phyloP scores from a whole-genome alignment of 352 stramenopile species.

The Globisporangium ultimum region DNA sequence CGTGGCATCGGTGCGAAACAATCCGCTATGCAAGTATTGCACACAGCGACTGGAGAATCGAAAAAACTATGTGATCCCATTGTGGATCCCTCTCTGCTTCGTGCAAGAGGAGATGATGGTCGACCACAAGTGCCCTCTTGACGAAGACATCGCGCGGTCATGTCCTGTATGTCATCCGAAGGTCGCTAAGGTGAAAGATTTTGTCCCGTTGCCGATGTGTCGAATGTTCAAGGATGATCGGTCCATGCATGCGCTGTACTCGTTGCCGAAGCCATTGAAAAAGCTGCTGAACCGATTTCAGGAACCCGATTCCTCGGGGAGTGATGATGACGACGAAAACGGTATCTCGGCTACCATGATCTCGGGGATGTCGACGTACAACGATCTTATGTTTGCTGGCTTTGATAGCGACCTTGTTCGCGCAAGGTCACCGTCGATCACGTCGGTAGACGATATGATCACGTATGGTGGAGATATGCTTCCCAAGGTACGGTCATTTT shows the following conservation, averaged over 20 bases:
- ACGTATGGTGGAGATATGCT: constrained; percentile 35
- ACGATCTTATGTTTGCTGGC: constrained; percentile 50
- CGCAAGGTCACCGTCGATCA: constrained; percentile 52
- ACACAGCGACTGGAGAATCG: constrained; percentile 49
- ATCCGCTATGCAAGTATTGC: constrained; percentile 65
- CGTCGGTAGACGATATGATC: constrained; percentile 42
- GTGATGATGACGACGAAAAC: constrained; percentile 38
- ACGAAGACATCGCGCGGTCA: constrained; percentile 61
- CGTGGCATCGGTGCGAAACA: constrained; percentile 32
- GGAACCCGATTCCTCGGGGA: constrained; percentile 12
- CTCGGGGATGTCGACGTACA: constrained; percentile 40
- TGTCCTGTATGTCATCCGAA: constrained; percentile 63
- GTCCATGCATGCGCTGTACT: constrained; percentile 19
- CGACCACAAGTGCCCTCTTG: constrained; percentile 58
- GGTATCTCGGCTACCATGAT: constrained; percentile 24
- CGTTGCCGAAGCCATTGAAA: constrained; percentile 64
- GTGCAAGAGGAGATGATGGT: constrained; percentile 80
- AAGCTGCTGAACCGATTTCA: constrained; percentile 51
- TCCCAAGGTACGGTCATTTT: constrained; percentile 46
- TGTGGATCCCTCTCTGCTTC: constrained; percentile 84
- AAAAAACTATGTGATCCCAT: constrained; percentile 69
- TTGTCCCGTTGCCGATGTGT: constrained; percentile 74
- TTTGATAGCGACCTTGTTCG: constrained; percentile 68
- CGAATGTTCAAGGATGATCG: constrained; percentile 64
- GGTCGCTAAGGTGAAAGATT: constrained; percentile 37